Evolutionary conservation across 2,329 filamentous ascomycete genomes (phyloP).

Genomic region (Fusarium sp.): DNA sequence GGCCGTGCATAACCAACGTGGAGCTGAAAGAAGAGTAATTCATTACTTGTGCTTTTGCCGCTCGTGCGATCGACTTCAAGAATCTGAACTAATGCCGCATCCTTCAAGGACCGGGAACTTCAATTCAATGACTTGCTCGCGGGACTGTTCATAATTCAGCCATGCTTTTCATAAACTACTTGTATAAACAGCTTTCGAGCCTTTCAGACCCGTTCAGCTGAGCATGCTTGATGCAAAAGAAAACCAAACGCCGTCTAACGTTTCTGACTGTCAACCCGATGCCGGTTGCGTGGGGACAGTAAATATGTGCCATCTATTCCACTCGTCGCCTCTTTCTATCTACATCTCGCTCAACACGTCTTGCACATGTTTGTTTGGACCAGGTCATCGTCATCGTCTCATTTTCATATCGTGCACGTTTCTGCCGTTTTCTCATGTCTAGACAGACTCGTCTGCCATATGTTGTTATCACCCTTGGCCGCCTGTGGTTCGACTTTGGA

Average conservation of each 20-base stretch:
- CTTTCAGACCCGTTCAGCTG: conserved; percentile 12
- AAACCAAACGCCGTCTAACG: conserved; percentile 25
- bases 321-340: conserved; percentile 31
- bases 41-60: not conserved
- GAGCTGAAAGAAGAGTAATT: too few species aligned
- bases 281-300: conserved; percentile 8
- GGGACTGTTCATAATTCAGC: conserved; percentile 19
- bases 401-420: conserved; percentile 12
- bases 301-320: conserved; percentile 31
- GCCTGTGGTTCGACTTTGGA: conserved; percentile 21
- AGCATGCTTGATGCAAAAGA: conserved; percentile 30
- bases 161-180: conserved; percentile 17
- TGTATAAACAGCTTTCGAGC: conserved; percentile 15
- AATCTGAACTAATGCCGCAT: not conserved
- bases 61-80: not conserved
- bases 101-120: not conserved
- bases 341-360: conserved; percentile 32
- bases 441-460: conserved; percentile 20
- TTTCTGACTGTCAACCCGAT: conserved; percentile 18
- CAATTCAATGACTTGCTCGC: not conserved
- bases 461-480: conserved; percentile 11
- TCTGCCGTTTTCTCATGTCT: conserved; percentile 31
- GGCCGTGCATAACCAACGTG: not conserved
- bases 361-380: conserved; percentile 17
- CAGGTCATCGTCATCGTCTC: conserved; percentile 10